Evolutionary conservation across 768 basidiomycete genomes (phyloP), one percentile per base, ranked within the genome.

Genomic region (Phallus indusiatus): DNA sequence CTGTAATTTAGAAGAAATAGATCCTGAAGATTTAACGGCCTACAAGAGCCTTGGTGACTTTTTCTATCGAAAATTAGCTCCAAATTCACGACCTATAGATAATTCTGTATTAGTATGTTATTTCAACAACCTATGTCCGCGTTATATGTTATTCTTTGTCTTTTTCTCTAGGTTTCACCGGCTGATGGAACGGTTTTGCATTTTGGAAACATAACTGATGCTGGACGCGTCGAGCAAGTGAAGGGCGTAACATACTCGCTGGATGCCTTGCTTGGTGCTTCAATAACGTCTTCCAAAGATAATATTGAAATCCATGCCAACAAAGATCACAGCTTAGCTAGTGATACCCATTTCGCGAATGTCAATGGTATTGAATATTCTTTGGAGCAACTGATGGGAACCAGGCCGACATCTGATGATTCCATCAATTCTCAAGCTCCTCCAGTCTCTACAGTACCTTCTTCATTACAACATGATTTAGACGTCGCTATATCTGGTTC

Each of bases 231-330:
- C 54, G 94, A 96, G 68, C 94, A 97, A 72, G 91, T 99, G 67
- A 99, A 99, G 72, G 96, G 96, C 16, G 87, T 95, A 63, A 96
- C 93, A 0, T 99, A 99, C 68, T 96, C 94, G 1, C 81, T 99
- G 12, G 90, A 96, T 62, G 94, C 94, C 0, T 77, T 99, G 0
- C 83, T 99, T 16, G 96, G 96, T 37, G 73, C 77, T 20, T 46
- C 64, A 47, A 64, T 64, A 47, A 78, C 80, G 12, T 75, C 74
- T 7, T 75, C 78, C 0, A 69, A 70, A 17, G 62, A 61, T 36
- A 24, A 28, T 24, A 42, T 42, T 42, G 42, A 42, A 10, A 2
- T 76, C 74, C 62, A 73, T 74, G 34, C 74, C 71, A 75, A 78
- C 63, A 71, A 75, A 28, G 79, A 83, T 60, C 77, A 80, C 73